Percentiles rank a stretch among this genome's conserved stretches.
phyloP scores from a whole-genome alignment of 2,329 filamentous ascomycete genomes.

The Cercospora sojina region DNA sequence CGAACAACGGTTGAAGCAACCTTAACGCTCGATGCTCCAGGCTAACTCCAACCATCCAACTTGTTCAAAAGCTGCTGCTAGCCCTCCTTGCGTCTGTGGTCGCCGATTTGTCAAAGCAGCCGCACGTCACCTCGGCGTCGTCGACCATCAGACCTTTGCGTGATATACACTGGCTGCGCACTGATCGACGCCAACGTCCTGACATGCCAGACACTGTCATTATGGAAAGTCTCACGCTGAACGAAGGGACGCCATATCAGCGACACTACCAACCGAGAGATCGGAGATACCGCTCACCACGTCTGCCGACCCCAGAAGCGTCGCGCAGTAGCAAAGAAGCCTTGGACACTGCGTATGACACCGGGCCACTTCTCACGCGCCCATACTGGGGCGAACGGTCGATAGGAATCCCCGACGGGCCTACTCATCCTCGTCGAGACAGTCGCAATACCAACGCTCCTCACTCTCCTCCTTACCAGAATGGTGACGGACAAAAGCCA shows the following conservation, averaged over 20 bases:
- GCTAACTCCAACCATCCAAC: constrained; percentile 19
- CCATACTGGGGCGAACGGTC: constrained; percentile 11
- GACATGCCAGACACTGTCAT: constrained; percentile 9
- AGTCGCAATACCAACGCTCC: constrained; percentile 26
- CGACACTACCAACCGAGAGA: constrained; percentile 22
- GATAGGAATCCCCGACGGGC: constrained; percentile 10
- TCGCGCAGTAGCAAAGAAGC: constrained; percentile 34
- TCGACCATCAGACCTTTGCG: not conserved
- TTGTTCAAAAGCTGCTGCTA: constrained; percentile 20
- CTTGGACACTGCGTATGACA: constrained; percentile 26
- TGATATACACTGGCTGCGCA: not conserved
- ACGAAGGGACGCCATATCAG: constrained; percentile 22
- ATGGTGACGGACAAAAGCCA: constrained; percentile 32
- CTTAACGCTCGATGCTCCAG: constrained; percentile 21
- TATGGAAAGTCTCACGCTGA: constrained; percentile 28
- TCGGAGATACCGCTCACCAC: constrained; percentile 30
- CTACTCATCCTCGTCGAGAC: constrained; percentile 24
- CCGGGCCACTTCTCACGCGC: constrained; percentile 7
- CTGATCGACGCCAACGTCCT: not conserved
- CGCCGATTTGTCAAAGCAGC: constrained; percentile 14
- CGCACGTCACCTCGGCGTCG: constrained; percentile 13
- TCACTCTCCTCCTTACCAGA: constrained; percentile 35
- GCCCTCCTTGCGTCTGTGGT: constrained; percentile 20
- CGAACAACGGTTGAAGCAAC: constrained; percentile 23
- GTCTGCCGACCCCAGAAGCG: constrained; percentile 35